These are phyloP conservation scores for Grosmannia serpens DNA, from an alignment of 2,329 filamentous ascomycete genomes.

Conservation along the genomic window DNA sequence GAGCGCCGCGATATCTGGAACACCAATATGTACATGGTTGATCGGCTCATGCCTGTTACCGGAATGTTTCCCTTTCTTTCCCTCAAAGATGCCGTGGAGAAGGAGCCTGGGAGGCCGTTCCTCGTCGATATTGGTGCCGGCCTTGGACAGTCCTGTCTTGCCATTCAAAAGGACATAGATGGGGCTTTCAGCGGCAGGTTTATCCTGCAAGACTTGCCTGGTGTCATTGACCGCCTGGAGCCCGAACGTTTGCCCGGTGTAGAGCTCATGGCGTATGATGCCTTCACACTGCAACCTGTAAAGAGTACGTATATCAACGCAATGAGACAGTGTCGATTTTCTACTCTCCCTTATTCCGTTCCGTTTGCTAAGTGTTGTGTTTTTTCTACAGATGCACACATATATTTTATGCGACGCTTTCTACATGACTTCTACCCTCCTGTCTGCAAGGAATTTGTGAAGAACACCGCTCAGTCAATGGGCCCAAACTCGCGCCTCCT, in stretches of 20 bases:
- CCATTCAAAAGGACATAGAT: background rate
- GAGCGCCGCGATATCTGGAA: constrained; percentile 2
- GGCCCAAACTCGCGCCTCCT: background rate
- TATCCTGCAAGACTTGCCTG: background rate
- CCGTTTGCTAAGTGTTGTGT: background rate
- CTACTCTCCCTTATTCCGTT: background rate
- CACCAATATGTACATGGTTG: constrained; percentile 1
- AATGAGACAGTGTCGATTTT: too few relatives aligned
- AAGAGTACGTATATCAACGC: background rate
- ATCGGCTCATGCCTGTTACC: background rate
- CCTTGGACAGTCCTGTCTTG: background rate
- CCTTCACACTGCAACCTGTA: background rate
- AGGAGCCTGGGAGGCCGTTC: background rate
- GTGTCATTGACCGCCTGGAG: background rate
- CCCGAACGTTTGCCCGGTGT: background rate
- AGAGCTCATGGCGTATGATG: background rate
- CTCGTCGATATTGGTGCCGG: constrained; percentile 2
- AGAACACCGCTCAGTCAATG: constrained; percentile 2
- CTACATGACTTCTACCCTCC: constrained; percentile 1
- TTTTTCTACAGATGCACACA: background rate
- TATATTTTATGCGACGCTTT: constrained; percentile 4
- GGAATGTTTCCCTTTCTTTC: constrained; percentile 4
- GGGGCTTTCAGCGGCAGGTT: background rate
- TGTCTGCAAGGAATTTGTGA: constrained; percentile 1
- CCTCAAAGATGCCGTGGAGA: background rate